Percentiles rank a stretch among this genome's conserved stretches.
These are phyloP conservation scores for Aspergillus asperescens DNA, from an alignment of 495 filamentous ascomycete species.

Conservation along the genomic window DNA sequence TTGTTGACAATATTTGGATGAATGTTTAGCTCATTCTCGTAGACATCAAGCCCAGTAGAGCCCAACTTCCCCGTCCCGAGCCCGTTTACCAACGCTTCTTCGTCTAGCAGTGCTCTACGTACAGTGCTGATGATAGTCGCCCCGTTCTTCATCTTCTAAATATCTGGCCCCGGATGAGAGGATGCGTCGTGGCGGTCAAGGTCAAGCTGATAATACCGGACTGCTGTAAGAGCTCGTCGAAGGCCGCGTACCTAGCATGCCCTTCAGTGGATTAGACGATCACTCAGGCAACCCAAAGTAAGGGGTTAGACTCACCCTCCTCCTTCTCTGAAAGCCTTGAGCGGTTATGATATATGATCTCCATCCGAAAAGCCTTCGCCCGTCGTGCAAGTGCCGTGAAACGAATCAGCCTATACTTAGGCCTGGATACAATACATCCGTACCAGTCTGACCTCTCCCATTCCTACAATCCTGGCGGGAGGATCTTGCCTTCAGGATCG, in stretches of 20 bases:
- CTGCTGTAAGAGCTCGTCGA: conserved; percentile 49
- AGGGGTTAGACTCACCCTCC: conserved; percentile 20
- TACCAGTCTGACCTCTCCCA: conserved; percentile 62
- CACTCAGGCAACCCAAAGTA: neutral
- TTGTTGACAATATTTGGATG: conserved; percentile 41
- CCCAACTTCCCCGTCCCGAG: conserved; percentile 43
- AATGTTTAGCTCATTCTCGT: conserved; percentile 48
- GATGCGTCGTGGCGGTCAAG: conserved; percentile 47
- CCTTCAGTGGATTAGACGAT: neutral
- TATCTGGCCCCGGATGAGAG: conserved; percentile 49
- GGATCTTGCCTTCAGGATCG: conserved; percentile 48
- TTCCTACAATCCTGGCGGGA: conserved; percentile 59
- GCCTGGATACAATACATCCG: neutral
- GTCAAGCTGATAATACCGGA: conserved; percentile 60
- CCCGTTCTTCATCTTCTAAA: conserved; percentile 53
- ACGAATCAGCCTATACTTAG: neutral
- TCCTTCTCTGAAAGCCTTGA: conserved; percentile 27
- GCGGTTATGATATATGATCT: conserved; percentile 53
- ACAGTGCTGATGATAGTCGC: conserved; percentile 57
- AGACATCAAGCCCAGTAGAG: conserved; percentile 51
- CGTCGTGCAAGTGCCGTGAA: conserved; percentile 24
- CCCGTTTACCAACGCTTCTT: conserved; percentile 49
- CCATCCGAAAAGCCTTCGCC: conserved; percentile 46
- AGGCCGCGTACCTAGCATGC: conserved; percentile 47
- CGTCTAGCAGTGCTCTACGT: conserved; percentile 53